Conservation (phyloP, 1,284 basidiomycete genomes). For the Bjerkandera adusta region DNA sequence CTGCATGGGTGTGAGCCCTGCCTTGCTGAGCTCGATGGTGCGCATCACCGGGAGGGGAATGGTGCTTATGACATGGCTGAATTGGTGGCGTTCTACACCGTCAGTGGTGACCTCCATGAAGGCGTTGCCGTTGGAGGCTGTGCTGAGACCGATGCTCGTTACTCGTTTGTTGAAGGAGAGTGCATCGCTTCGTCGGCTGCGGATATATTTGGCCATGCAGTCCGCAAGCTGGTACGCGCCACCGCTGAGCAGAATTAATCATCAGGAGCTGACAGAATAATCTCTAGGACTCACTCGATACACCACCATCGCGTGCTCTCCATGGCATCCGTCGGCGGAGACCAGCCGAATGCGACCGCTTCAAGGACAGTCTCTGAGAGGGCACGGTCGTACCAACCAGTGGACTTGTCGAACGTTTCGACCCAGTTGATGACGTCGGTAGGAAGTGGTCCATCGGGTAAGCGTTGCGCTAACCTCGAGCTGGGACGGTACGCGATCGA, state of each 20-base stretch:
- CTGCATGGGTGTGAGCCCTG: constrained; percentile 14
- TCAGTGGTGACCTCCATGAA: no score
- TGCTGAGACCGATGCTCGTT: no score
- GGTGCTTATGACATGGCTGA: constrained; percentile 14
- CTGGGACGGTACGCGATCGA: not conserved
- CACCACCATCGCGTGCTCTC: constrained; percentile 9
- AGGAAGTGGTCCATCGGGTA: not conserved
- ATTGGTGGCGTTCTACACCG: no score
- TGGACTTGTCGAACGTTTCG: constrained; percentile 16
- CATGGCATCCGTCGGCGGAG: not conserved
- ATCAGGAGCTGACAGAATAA: no score
- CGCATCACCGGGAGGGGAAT: constrained; percentile 13
- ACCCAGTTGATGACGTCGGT: constrained; percentile 21
- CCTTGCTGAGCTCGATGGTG: constrained; percentile 9
- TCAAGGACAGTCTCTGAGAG: constrained; percentile 17
- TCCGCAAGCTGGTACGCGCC: no score
- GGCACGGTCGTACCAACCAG: constrained; percentile 18
- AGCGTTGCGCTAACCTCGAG: not conserved
- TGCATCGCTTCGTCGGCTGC: no score
- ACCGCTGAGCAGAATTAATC: no score
- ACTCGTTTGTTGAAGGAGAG: no score
- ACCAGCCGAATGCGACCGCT: constrained; percentile 3
- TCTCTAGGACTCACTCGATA: constrained; percentile 10
- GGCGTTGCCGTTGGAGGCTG: no score
- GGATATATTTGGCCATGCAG: no score